These are phyloP conservation scores for Komagataella pastoris DNA, from an alignment of 805 yeast genomes.

Conservation along the genomic window DNA sequence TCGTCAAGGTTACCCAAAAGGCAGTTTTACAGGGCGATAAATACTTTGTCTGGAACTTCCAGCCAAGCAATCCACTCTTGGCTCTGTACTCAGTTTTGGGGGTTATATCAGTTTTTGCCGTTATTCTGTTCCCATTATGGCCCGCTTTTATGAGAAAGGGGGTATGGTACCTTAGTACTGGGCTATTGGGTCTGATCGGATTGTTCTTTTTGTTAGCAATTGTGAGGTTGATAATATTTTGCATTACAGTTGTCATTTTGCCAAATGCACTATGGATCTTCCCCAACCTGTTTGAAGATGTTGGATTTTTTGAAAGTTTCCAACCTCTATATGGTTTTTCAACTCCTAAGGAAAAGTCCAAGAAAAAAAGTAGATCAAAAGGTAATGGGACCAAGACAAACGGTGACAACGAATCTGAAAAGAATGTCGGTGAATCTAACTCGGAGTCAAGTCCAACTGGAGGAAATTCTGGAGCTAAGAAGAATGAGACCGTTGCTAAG, in stretches of 20 bases:
- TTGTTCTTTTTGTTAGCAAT: conserved; percentile 69
- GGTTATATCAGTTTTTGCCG: conserved; percentile 45
- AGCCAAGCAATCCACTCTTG: conserved; percentile 56
- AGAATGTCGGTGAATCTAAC: background rate
- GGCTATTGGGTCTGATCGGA: conserved; percentile 57
- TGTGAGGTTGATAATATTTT: conserved; percentile 59
- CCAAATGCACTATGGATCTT: conserved; percentile 87
- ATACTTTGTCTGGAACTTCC: conserved; percentile 78
- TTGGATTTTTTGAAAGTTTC: conserved; percentile 88
- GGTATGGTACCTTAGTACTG: conserved; percentile 83
- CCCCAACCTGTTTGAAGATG: conserved; percentile 92
- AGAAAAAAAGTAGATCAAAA: conserved; percentile 5
- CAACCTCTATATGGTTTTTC: conserved; percentile 81
- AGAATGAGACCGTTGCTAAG: background rate
- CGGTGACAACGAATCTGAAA: background rate
- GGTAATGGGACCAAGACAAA: background rate
- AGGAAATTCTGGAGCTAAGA: background rate
- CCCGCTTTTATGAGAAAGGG: conserved; percentile 80
- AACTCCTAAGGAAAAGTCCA: conserved; percentile 16
- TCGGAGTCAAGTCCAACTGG: background rate
- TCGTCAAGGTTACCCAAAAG: conserved; percentile 36
- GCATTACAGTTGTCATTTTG: conserved; percentile 39
- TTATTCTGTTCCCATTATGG: conserved; percentile 89
- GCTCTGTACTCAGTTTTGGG: conserved; percentile 51
- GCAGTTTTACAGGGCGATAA: conserved; percentile 51